Evolutionary conservation across 768 basidiomycete genomes (phyloP).

Genomic region (Stropharia rugosoannulata): DNA sequence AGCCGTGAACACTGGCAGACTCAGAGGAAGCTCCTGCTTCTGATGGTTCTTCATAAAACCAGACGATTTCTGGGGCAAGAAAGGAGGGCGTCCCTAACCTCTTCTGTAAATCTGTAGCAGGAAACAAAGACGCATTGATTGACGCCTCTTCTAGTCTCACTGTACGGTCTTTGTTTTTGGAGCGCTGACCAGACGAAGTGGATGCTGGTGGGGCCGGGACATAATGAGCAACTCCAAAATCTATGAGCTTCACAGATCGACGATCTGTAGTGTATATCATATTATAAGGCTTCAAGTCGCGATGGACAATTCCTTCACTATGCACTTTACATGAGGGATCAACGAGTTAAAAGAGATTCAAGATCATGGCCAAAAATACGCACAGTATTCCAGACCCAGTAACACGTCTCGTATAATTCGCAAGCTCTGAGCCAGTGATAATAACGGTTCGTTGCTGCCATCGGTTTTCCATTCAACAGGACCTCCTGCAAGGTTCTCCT

Average conservation of each 20-base stretch:
- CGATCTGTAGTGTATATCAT: conserved; percentile 57
- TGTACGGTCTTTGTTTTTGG: conserved; percentile 12
- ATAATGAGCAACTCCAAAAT: conserved; percentile 66
- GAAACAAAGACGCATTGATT: conserved; percentile 33
- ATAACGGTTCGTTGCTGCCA: conserved; percentile 27
- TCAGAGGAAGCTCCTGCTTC: conserved; percentile 19
- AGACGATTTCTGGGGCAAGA: conserved; percentile 44
- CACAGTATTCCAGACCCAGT: conserved; percentile 43
- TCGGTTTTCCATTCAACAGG: conserved; percentile 36
- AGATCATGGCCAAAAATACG: conserved; percentile 13
- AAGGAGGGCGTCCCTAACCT: conserved; percentile 43
- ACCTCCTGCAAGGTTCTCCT: conserved; percentile 44
- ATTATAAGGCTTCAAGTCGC: conserved; percentile 91
- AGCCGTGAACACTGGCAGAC: conserved; percentile 11
- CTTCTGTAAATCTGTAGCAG: conserved; percentile 36
- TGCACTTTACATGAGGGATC: conserved; percentile 27
- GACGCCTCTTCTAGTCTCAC: conserved; percentile 5
- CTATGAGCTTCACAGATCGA: conserved; percentile 80
- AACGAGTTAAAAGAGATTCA: neutral
- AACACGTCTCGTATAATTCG: conserved; percentile 41
- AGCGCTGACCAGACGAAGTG: conserved; percentile 2
- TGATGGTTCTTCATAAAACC: conserved; percentile 31
- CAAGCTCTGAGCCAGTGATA: conserved; percentile 35
- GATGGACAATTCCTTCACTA: conserved; percentile 67
- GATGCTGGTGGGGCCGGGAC: conserved; percentile 10